A percentile compares a stretch with the other conserved stretches of the same genome.
These are phyloP conservation scores for Aspergillus kassunensis DNA, from an alignment of 495 filamentous ascomycete genomes.

Conservation along the genomic window DNA sequence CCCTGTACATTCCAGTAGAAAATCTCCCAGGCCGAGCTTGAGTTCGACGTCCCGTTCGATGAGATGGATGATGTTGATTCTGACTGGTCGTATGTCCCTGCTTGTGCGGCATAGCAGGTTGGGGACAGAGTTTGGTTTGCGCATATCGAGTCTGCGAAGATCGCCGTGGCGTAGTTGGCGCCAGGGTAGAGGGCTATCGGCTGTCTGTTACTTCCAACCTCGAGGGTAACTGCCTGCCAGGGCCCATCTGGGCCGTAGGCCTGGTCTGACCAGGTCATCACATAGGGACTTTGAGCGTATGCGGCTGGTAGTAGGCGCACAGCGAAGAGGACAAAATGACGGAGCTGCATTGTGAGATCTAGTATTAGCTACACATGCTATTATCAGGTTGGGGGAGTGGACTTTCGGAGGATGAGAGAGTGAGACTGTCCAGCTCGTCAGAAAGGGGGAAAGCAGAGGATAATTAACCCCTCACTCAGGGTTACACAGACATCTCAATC, in stretches of 20 bases:
- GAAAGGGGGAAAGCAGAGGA: no score
- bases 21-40: background rate
- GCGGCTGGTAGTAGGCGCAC: background rate
- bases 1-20: constrained; percentile 8
- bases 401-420: background rate
- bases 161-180: constrained; percentile 3
- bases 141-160: constrained; percentile 9
- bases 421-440: no score
- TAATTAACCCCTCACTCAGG: no score
- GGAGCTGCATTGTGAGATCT: no score
- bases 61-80: constrained; percentile 3
- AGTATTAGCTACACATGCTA: no score
- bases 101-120: constrained; percentile 12
- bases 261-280: constrained; percentile 12
- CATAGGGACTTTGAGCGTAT: background rate
- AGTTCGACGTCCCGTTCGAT: background rate
- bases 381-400: no score
- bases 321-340: background rate
- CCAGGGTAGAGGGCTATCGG: constrained; percentile 13
- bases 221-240: constrained; percentile 14
- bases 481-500: no score
- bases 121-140: constrained; percentile 11
- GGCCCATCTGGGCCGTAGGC: constrained; percentile 19
- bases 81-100: constrained; percentile 6
- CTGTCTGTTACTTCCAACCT: constrained; percentile 12